Evolutionary conservation across 2,329 filamentous ascomycete genomes (phyloP), one percentile per base, ranked within the genome.

Genomic region (Dactylonectria macrodidyma): DNA sequence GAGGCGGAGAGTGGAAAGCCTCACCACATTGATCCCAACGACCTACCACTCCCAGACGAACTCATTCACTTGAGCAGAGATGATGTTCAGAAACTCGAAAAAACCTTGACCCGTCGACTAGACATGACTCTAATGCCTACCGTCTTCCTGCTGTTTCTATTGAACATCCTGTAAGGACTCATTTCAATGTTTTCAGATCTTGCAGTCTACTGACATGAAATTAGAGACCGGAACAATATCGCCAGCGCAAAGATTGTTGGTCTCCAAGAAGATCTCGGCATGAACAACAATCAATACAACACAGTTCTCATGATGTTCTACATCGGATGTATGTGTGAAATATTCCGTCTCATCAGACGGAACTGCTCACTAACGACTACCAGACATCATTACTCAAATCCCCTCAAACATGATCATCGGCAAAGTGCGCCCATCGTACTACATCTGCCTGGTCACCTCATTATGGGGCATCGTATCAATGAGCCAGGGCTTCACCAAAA

Each of bases 331-430:
- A 65, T 11, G 63, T 57, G n/a, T 4, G 19, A 5, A 22, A 7
- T 1, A 7, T 1, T 5, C 36, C 2, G 4, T 59, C 30, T 12
- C 22, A n/a, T 16, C 7, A 3, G 2, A 10, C 12, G n/a, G 11
- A 10, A 3, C 6, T 2, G 9, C 24, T 8, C 44, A 6, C 48
- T 65, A 51, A 65, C 26, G 5, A n/a, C 41, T 0, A 30, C 56
- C 11, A 65, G 62, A 65, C 50, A 60, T 65, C 62, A 60, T 65
- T 24, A 60, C 62, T 8, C 62, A 60, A 44, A 59, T 60, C 50
- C 62, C 57, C 2, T 65, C 62, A 5, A 65, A 65, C 24, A 60
- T 60, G 62, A 65, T 60, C 19, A 65, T 65, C n/a, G 57, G 62
- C 24, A 60, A 65, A 51, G 62, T 65, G 8, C 62, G 62, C 36